Evolutionary conservation across 1,284 basidiomycete genomes (phyloP), one percentile per base, ranked within the genome.

Genomic region (Gomphus bonarii): DNA sequence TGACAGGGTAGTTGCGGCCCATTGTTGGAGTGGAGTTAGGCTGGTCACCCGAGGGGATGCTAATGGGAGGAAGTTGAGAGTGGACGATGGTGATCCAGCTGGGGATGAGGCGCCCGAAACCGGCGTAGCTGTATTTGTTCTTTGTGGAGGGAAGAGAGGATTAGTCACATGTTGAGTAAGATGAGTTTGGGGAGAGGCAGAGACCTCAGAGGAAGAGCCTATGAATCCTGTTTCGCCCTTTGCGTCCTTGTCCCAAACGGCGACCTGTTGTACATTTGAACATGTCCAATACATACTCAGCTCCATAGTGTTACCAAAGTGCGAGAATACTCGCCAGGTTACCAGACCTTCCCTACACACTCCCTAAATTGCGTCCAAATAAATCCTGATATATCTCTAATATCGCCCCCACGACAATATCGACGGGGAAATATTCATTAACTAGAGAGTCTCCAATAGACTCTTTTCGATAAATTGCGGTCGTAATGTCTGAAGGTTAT

Each of bases 401-500:
- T 63, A 93, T 89, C 0, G 84, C 75, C 3, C 87, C 84, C 6
- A 92, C 85, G 46, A 93, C 87, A 22, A 82, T 77, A 1, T 81
- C 75, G 1, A 92, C 90, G 1, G 88, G 88, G 77, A 93, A 91
- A 68, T 91, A 90, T 65, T 91, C 85, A 69, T 91, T 91, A 60
- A 91, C 81, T 16, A 84, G 73, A 57, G 78, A 78, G 62, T 90
- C 85, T 61, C 91, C 85, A 33, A 91, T 74, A 50, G 77, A 72
- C 76, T 75, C 64, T 78, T 74, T 68, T 91, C 85, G 52, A 85
- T 72, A 64, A 74, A 85, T 84, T 79, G 60, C 85, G 78, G 65
- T 88, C 84, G 62, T 89, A 91, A 65, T 81, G 88, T 57, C 76
- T 61, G 46, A 48, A 6, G 14, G 33, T 20, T 16, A 9, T 18